Evolutionary conservation across 2,329 filamentous ascomycete genomes (phyloP).

Genomic region (Trichophyton mentagrophytes): DNA sequence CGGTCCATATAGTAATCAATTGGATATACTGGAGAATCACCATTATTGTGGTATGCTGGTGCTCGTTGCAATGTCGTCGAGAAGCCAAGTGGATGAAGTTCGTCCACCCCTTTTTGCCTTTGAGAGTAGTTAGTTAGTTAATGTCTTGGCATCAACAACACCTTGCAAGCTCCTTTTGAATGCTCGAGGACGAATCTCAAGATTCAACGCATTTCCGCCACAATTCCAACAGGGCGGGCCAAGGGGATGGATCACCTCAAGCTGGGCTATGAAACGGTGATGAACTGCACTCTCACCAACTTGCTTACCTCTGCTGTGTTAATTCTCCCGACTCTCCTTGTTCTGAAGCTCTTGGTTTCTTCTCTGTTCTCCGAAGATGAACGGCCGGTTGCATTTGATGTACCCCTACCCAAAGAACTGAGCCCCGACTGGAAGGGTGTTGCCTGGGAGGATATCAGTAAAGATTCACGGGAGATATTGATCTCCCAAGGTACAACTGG

Average conservation of each 20-base stretch:
- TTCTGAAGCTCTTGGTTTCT: conserved; percentile 5
- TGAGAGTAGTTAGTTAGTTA: neutral
- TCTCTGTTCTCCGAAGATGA: conserved; percentile 18
- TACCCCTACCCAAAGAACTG: conserved; percentile 27
- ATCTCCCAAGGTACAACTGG: conserved; percentile 26
- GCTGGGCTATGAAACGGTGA: conserved; percentile 1
- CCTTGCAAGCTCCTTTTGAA: neutral
- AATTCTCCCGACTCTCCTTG: conserved; percentile 4
- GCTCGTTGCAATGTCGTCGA: neutral
- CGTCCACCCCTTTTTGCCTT: neutral
- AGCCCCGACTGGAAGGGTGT: conserved; percentile 20
- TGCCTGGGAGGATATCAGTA: conserved; percentile 26
- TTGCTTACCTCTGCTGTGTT: conserved; percentile 7
- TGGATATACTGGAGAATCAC: neutral
- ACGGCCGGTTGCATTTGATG: conserved; percentile 26
- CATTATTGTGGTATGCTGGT: neutral
- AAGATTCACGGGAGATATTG: conserved; percentile 24
- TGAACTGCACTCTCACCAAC: conserved; percentile 2
- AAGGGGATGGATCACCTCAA: conserved; percentile 9
- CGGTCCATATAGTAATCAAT: neutral
- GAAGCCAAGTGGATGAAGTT: neutral
- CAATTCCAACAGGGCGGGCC: neutral
- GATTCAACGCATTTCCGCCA: neutral
- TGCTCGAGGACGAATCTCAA: neutral
- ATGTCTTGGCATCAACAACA: neutral